A percentile compares a stretch with the other conserved stretches of the same genome.
Evolutionary conservation across 345 rosid species (phyloP).

Genomic region (Hypericum perforatum): DNA sequence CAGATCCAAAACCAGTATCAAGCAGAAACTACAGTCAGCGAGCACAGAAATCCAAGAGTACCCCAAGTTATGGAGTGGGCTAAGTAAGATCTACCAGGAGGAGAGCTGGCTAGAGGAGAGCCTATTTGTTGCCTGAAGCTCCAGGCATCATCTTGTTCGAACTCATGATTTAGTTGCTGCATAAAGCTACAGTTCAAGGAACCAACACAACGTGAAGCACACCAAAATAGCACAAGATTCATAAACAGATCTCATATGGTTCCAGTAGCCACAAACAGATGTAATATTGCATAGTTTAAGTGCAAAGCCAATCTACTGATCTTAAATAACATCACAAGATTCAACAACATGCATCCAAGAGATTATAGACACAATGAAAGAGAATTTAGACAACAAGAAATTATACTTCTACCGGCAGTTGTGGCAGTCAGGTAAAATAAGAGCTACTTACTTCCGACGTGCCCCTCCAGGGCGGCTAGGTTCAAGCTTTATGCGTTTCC

Average conservation of each 20-base stretch:
- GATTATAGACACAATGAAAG: no score
- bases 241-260: not conserved
- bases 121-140: slow-evolving; percentile 60
- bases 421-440: not conserved
- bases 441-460: slow-evolving; percentile 32
- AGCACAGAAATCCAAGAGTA: not conserved
- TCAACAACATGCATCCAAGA: no score
- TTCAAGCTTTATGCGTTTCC: slow-evolving; percentile 77
- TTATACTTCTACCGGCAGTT: no score
- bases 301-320: no score
- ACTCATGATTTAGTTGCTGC: slow-evolving; percentile 61
- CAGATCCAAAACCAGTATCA: slow-evolving; percentile 10
- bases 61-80: not conserved
- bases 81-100: slow-evolving; percentile 52
- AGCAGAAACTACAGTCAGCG: slow-evolving; percentile 1
- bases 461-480: slow-evolving; percentile 88
- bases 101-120: slow-evolving; percentile 68
- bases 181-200: slow-evolving; percentile 40
- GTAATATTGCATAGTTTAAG: no score
- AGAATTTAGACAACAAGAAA: no score
- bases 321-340: no score
- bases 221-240: not conserved
- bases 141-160: slow-evolving; percentile 63
- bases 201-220: not conserved
- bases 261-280: no score